A percentile compares a stretch with the other conserved stretches of the same genome.
Evolutionary conservation across 2,329 filamentous ascomycete species (phyloP).

Genomic region (Diaporthe vexans): DNA sequence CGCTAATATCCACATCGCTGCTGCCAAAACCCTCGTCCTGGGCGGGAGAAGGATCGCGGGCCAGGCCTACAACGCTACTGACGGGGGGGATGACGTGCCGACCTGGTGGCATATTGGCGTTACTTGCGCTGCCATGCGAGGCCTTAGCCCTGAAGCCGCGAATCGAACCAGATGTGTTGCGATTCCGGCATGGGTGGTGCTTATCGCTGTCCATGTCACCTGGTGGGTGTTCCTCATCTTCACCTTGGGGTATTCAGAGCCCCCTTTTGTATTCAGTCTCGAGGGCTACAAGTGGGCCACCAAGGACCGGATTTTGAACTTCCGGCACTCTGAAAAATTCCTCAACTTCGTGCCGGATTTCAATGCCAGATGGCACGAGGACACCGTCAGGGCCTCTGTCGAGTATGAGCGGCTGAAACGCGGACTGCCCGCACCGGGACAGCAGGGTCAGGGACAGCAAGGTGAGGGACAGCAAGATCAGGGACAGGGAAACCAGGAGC

Average conservation of each 20-base stretch:
- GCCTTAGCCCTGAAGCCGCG: background rate
- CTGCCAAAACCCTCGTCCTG: conserved; percentile 48
- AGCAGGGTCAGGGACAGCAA: background rate
- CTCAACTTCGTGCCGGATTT: conserved; percentile 42
- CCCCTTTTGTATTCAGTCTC: conserved; percentile 45
- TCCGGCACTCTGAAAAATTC: conserved; percentile 41
- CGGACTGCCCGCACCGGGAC: background rate
- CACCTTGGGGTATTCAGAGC: conserved; percentile 46
- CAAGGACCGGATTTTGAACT: conserved; percentile 43
- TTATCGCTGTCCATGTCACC: conserved; percentile 34
- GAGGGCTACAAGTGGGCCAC: conserved; percentile 45
- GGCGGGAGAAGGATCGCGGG: conserved; percentile 47
- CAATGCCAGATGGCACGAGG: conserved; percentile 39
- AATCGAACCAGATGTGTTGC: conserved; percentile 24
- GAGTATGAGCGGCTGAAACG: conserved; percentile 38
- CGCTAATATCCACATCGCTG: conserved; percentile 47
- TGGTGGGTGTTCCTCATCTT: conserved; percentile 47
- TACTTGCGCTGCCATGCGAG: conserved; percentile 46
- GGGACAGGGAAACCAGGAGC: no score
- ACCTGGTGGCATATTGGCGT: conserved; percentile 51
- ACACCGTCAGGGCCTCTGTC: conserved; percentile 41
- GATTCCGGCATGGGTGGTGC: conserved; percentile 48
- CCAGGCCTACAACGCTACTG: conserved; percentile 54
- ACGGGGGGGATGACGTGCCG: conserved; percentile 48
- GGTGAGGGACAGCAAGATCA: no score